These are phyloP conservation scores for Guillardia theta DNA, from an alignment of 78 protist genomes.

Conservation along the genomic window DNA sequence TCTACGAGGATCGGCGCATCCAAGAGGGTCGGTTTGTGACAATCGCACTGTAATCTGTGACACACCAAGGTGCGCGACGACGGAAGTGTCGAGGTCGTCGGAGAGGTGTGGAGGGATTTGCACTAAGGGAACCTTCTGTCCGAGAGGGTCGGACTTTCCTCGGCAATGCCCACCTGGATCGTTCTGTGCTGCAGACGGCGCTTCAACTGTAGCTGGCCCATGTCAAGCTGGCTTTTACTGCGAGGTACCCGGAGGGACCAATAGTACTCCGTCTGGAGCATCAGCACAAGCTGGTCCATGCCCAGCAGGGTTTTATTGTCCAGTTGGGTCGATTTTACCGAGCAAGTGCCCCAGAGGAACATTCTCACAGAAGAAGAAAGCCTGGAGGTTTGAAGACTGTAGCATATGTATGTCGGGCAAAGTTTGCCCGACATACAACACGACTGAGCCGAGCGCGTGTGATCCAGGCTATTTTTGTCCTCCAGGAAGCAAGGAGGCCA, in stretches of 20 bases:
- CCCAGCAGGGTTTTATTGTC: constrained; percentile 51
- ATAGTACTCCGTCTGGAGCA: too few species aligned
- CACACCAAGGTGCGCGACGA: neutral
- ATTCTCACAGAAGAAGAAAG: too few species aligned
- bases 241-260: too few species aligned
- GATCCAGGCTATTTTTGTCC: too few species aligned
- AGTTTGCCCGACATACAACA: too few species aligned
- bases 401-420: too few species aligned
- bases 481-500: too few species aligned
- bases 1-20: neutral
- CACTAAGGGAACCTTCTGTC: constrained; percentile 15
- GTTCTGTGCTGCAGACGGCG: constrained; percentile 24
- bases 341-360: neutral
- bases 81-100: neutral
- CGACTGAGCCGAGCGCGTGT: too few species aligned
- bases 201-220: neutral
- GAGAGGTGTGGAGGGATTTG: neutral
- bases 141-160: neutral
- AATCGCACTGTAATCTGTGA: neutral
- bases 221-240: constrained; percentile 1
- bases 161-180: constrained; percentile 46
- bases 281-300: too few species aligned
- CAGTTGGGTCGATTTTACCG: too few species aligned
- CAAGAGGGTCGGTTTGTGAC: constrained; percentile 27
- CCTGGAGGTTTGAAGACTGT: too few species aligned